These are phyloP conservation scores for Zygosaccharomyces sapae DNA, from an alignment of 1,139 yeast species.

Conservation along the genomic window DNA sequence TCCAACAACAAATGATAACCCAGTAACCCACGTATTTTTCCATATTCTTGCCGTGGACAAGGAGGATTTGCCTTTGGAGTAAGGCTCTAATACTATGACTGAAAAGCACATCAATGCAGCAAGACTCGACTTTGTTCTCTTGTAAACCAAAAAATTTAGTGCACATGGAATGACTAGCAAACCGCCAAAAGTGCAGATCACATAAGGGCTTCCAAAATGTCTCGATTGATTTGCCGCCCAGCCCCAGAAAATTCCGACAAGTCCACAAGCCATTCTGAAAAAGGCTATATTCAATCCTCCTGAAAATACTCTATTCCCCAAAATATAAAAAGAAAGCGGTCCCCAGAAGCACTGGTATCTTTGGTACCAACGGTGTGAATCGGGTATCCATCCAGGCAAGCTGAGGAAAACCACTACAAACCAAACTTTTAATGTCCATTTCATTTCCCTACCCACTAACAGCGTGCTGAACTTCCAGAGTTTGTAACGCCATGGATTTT, in stretches of 20 bases:
- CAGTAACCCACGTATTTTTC: slow-evolving; percentile 42
- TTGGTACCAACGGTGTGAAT: slow-evolving; percentile 42
- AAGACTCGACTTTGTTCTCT: slow-evolving; percentile 43
- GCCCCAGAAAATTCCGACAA: slow-evolving; percentile 45
- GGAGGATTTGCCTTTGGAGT: slow-evolving; percentile 18
- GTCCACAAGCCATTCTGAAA: slow-evolving; percentile 37
- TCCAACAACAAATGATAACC: slow-evolving; percentile 41
- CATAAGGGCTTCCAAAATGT: slow-evolving; percentile 39
- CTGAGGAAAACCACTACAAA: slow-evolving; percentile 39
- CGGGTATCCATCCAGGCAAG: slow-evolving; percentile 43
- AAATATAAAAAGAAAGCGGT: slow-evolving; percentile 39
- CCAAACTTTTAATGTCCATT: slow-evolving; percentile 43
- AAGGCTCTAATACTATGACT: slow-evolving; percentile 38
- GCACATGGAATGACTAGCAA: slow-evolving; percentile 38
- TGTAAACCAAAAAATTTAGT: slow-evolving; percentile 36
- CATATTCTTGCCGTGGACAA: slow-evolving; percentile 31
- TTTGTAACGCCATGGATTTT: slow-evolving; percentile 35
- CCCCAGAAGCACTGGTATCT: slow-evolving; percentile 44
- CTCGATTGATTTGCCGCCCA: slow-evolving; percentile 43
- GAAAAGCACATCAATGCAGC: slow-evolving; percentile 43
- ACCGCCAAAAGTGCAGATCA: slow-evolving; percentile 41
- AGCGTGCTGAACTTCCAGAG: slow-evolving; percentile 39
- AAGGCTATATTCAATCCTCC: slow-evolving; percentile 40
- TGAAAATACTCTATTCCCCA: slow-evolving; percentile 43
- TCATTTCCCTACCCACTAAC: slow-evolving; percentile 40